These are phyloP conservation scores for Fusarium multiceps DNA, from an alignment of 2,329 filamentous ascomycete genomes.

Conservation along the genomic window DNA sequence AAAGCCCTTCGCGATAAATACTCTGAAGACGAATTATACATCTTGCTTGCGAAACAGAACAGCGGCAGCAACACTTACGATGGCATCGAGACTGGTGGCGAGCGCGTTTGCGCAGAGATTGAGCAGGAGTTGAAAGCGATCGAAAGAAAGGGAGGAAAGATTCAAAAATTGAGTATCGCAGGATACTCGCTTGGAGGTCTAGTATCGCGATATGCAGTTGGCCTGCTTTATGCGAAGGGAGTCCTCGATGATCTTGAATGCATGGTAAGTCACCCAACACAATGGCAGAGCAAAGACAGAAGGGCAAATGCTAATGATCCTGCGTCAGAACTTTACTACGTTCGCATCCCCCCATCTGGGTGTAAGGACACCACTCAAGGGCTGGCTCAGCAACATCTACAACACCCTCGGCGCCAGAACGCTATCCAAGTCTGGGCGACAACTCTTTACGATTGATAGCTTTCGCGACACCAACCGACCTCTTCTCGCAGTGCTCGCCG, in stretches of 20 bases:
- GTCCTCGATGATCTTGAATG: slow-evolving; percentile 83
- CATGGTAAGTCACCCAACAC: slow-evolving; percentile 61
- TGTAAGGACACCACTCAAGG: slow-evolving; percentile 75
- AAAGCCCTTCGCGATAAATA: slow-evolving; percentile 71
- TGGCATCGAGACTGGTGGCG: slow-evolving; percentile 74
- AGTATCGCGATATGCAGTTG: slow-evolving; percentile 86
- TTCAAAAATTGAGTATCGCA: slow-evolving; percentile 85
- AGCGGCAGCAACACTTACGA: slow-evolving; percentile 78
- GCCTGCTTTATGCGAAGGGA: slow-evolving; percentile 83
- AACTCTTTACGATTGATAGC: slow-evolving; percentile 87
- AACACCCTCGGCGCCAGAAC: slow-evolving; percentile 87
- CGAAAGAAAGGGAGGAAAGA: slow-evolving; percentile 71
- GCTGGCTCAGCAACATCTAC: slow-evolving; percentile 75
- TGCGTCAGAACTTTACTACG: slow-evolving; percentile 82
- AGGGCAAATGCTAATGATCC: slow-evolving; percentile 21
- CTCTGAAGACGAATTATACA: slow-evolving; percentile 71
- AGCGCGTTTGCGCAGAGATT: slow-evolving; percentile 74
- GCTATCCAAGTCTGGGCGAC: slow-evolving; percentile 83
- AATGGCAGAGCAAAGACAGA: neutral
- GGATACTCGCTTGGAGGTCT: slow-evolving; percentile 93
- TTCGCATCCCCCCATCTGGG: slow-evolving; percentile 88
- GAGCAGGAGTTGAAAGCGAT: slow-evolving; percentile 70
- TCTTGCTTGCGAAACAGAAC: slow-evolving; percentile 79
- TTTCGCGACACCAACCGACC: slow-evolving; percentile 87
- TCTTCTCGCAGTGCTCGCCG: slow-evolving; percentile 82